Base-by-base conservation (phyloP, 176 grass and related monocot species). In the Triticum urartu region DNA sequence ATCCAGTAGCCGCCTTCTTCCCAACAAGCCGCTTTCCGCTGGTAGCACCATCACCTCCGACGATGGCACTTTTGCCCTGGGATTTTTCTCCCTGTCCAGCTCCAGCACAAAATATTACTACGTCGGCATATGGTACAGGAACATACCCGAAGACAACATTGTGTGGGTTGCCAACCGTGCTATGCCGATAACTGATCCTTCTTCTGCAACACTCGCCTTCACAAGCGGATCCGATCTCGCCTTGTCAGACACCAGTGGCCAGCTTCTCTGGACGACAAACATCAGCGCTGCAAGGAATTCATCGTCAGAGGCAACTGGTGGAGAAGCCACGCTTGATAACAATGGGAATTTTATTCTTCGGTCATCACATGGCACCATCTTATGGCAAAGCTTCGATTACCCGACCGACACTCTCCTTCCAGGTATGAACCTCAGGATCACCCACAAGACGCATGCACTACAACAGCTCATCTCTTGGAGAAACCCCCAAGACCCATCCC, bases 301-400 rank as follows among this genome's bases (percentile, higher is more conserved):
- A 56, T 70, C 45, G 8, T n/a, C 20, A 15, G 22, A 81, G 25
- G 28, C 45, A 67, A 14, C n/a, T 22, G 9, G 67, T 18, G 21
- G 33, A 60, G 12, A 18, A 62, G 84, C 84, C 12, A 75, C 18
- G 3, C 80, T 90, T 9, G 34, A 67, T 3, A 68, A 87, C 12
- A 67, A 5, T 14, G 80, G 89, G 4, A 84, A 84, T 73, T 77
- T 90, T 18, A 45, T 84, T 4, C 84, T 90, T 5, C 36, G 66
- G 30, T 75, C 74, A 64, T 10, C 64, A 10, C 9, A 35, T 17
- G 77, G 69, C 64, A 54, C 1, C 7, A 30, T 67, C 1, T 18
- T 90, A n/a, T 90, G 89, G 89, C 79, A 89, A 39, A 86, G 83
- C 59, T 89, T 90, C 13, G 88, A 90, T 64, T 24, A 90, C 35